A percentile compares a stretch with the other conserved stretches of the same genome.
These are phyloP conservation scores for Claviceps pusilla DNA, from an alignment of 2,329 filamentous ascomycete species.

Conservation along the genomic window DNA sequence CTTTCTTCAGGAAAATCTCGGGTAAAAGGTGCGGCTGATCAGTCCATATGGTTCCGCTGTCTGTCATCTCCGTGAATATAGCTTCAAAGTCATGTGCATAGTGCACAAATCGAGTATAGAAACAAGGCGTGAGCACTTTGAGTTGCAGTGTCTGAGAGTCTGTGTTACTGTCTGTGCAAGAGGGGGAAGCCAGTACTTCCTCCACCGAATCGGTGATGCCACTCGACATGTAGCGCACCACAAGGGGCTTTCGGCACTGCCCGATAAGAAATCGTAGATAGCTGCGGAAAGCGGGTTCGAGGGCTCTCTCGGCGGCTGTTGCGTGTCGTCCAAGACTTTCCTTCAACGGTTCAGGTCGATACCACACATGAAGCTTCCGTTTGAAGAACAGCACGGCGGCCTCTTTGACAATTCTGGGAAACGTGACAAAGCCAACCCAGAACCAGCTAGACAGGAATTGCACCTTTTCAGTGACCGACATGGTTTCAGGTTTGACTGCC, in stretches of 20 bases:
- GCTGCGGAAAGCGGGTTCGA: conserved; percentile 32
- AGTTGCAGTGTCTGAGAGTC: conserved; percentile 32
- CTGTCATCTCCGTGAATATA: conserved; percentile 43
- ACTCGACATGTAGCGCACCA: conserved; percentile 38
- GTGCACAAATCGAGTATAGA: conserved; percentile 51
- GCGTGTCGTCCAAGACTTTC: conserved; percentile 40
- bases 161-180: conserved; percentile 8
- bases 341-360: conserved; percentile 45
- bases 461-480: conserved; percentile 28
- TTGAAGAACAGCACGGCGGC: conserved; percentile 42
- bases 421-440: conserved; percentile 52
- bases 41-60: conserved; percentile 43
- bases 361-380: conserved; percentile 47
- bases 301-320: conserved; percentile 29
- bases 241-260: conserved; percentile 26
- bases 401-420: conserved; percentile 49
- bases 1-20: conserved; percentile 27
- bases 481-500: conserved; percentile 32
- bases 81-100: conserved; percentile 49
- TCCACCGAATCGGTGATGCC: conserved; percentile 26
- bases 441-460: conserved; percentile 42
- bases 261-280: conserved; percentile 37
- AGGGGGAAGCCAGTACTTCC: conserved; percentile 24
- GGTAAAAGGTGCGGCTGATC: conserved; percentile 38
- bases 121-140: conserved; percentile 45